Evolutionary conservation across 2,329 filamentous ascomycete genomes (phyloP).

Genomic region (Aspergillus aculeatus): DNA sequence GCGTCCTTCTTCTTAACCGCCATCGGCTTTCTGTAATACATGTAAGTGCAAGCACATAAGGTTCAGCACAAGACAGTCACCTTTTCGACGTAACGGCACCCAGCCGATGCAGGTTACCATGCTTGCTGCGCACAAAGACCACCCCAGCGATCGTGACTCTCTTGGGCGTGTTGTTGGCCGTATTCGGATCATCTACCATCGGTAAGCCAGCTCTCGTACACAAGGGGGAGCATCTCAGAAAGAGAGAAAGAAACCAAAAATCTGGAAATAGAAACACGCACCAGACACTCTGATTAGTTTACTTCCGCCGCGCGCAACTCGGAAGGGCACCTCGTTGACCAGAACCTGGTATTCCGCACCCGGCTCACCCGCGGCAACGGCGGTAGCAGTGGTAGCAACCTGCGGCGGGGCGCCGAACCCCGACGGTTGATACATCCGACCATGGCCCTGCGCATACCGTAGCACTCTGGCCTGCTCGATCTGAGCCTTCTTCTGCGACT

Average conservation of each 20-base stretch:
- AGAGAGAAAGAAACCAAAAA: background rate
- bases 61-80: slow-evolving; percentile 53
- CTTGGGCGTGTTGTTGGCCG: slow-evolving; percentile 70
- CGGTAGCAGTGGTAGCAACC: slow-evolving; percentile 20
- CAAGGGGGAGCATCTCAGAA: slow-evolving; percentile 4
- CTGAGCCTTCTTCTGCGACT: slow-evolving; percentile 56
- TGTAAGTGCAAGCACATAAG: slow-evolving; percentile 20
- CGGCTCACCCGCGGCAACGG: slow-evolving; percentile 14
- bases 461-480: slow-evolving; percentile 48
- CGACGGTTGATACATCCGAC: slow-evolving; percentile 16
- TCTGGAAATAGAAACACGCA: slow-evolving; percentile 45
- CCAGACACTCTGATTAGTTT: slow-evolving; percentile 74
- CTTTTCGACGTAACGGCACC: slow-evolving; percentile 72
- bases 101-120: slow-evolving; percentile 79
- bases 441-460: slow-evolving; percentile 37
- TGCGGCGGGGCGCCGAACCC: slow-evolving; percentile 20
- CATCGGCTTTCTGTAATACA: slow-evolving; percentile 38
- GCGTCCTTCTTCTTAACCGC: slow-evolving; percentile 67
- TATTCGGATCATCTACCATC: slow-evolving; percentile 55
- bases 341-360: slow-evolving; percentile 60
- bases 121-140: slow-evolving; percentile 80
- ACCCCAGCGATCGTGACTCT: slow-evolving; percentile 71
- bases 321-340: slow-evolving; percentile 71
- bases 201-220: slow-evolving; percentile 46
- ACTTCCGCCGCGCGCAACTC: slow-evolving; percentile 72